Base-by-base conservation (phyloP, 75 land plant species). In the Larix kaempferi region DNA sequence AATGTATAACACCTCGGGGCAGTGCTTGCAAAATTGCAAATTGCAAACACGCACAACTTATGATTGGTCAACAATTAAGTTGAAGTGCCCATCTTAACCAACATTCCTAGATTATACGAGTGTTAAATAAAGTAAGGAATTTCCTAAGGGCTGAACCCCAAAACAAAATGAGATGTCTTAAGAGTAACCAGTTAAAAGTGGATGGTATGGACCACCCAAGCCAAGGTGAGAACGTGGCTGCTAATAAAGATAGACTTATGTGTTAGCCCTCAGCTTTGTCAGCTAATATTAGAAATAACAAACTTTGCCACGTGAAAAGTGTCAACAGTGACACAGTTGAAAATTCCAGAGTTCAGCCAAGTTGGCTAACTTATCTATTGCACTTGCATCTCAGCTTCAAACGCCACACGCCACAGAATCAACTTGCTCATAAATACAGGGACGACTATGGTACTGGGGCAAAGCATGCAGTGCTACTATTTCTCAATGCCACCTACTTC, bases 381-480 rank as follows among this genome's bases (percentile, higher is more conserved):
- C 52, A 44, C 52, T 44, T 44, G 39, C 12, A 39, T 8, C 41
- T 39, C 52, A 15, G 16, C 44, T 37, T 17, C 12, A 39, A 67
- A 41, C 16, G 21, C 17, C 49, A 15, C 21, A 39, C n/a, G n/a
- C n/a, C n/a, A n/a, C n/a, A n/a, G 44, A 67, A 67, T n/a, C 49
- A 33, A 35, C 8, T 66, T 26, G 44, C 29, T 3, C 44, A 7
- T 66, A 37, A 37, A 21, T 41, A 37, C 13, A 37, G 19, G 37
- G 3, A 17, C 11, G 37, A 67, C 27, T 37, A 6, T 67, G 29
- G n/a, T 37, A 17, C 71, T 1, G 5, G 15, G 37, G 44, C 5
- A 67, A 37, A 33, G 71, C 44, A 67, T 67, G 71, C 22, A 67
- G 35, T 19, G 19, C n/a, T 35, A 35, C 71, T 67, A 67, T 17